Conservation (phyloP, 805 yeast species). For the Debaryomyces maramus region DNA sequence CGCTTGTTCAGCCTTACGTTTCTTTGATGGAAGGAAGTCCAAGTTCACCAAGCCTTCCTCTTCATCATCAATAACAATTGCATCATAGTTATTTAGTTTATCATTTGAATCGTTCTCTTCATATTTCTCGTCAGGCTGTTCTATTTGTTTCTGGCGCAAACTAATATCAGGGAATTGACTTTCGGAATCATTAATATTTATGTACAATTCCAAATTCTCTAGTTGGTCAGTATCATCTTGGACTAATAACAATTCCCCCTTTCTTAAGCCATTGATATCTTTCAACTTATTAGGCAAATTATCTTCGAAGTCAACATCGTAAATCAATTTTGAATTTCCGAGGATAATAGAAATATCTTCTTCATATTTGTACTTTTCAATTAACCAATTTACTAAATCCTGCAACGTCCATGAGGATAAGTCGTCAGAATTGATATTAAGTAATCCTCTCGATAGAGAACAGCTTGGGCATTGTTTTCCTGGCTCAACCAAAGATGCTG, state of each 20-base stretch:
- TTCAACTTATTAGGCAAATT: slow-evolving; percentile 50
- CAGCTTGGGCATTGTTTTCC: slow-evolving; percentile 73
- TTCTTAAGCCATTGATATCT: slow-evolving; percentile 50
- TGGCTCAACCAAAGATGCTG: slow-evolving; percentile 62
- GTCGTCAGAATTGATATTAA: slow-evolving; percentile 30
- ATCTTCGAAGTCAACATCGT: slow-evolving; percentile 89
- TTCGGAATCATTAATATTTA: slow-evolving; percentile 24
- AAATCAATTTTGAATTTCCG: slow-evolving; percentile 61
- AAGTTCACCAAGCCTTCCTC: neutral
- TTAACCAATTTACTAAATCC: slow-evolving; percentile 53
- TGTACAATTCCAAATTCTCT: slow-evolving; percentile 63
- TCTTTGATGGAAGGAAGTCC: neutral
- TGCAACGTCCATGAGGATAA: slow-evolving; percentile 38
- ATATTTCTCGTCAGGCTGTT: neutral
- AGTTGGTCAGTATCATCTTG: slow-evolving; percentile 77
- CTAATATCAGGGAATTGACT: slow-evolving; percentile 13
- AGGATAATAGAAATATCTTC: slow-evolving; percentile 57
- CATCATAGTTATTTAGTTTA: slow-evolving; percentile 7
- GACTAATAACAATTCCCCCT: slow-evolving; percentile 66
- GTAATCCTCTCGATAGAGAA: slow-evolving; percentile 51
- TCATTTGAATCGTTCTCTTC: slow-evolving; percentile 8
- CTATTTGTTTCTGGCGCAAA: slow-evolving; percentile 15
- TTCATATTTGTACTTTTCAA: slow-evolving; percentile 50
- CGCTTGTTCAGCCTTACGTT: neutral
- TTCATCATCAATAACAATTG: slow-evolving; percentile 1